A percentile compares a stretch with the other conserved stretches of the same genome.
phyloP scores from a whole-genome alignment of 768 basidiomycete species.

The Amanita exitialis region DNA sequence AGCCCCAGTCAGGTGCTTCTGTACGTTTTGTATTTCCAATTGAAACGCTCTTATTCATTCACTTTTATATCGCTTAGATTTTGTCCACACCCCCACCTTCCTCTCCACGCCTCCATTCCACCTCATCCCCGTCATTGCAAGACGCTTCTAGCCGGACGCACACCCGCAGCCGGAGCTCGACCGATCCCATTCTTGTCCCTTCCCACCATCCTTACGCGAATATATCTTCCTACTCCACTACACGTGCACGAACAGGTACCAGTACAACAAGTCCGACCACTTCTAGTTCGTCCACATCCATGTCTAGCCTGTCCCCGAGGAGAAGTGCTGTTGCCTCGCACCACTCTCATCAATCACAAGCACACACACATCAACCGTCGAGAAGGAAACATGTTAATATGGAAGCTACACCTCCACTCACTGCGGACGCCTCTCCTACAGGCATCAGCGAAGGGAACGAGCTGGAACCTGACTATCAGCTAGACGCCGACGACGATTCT shows the following conservation, averaged over 20 bases:
- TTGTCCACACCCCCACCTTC: neutral
- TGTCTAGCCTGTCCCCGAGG: neutral
- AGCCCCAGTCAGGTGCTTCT: constrained; percentile 1
- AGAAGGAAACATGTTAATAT: neutral
- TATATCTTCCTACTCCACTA: neutral
- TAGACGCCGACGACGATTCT: constrained; percentile 3
- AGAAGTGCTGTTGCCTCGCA: neutral
- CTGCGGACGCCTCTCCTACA: constrained; percentile 5
- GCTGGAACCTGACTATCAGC: constrained; percentile 5
- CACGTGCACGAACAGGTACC: neutral
- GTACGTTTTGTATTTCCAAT: neutral
- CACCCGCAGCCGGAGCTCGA: constrained; percentile 5
- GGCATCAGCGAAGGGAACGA: constrained; percentile 2
- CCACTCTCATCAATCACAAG: neutral
- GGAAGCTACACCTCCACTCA: constrained; percentile 3
- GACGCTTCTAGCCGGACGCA: neutral
- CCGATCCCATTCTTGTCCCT: constrained; percentile 1
- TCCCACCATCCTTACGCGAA: neutral
- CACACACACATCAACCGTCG: neutral
- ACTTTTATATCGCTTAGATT: neutral
- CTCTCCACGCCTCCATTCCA: neutral
- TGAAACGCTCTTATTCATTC: neutral
- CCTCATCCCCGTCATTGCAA: neutral
- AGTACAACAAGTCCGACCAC: neutral
- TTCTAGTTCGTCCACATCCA: neutral